Conservation (phyloP, 371 early-diverging fungal genomes). For the Mortierella polycephala region DNA sequence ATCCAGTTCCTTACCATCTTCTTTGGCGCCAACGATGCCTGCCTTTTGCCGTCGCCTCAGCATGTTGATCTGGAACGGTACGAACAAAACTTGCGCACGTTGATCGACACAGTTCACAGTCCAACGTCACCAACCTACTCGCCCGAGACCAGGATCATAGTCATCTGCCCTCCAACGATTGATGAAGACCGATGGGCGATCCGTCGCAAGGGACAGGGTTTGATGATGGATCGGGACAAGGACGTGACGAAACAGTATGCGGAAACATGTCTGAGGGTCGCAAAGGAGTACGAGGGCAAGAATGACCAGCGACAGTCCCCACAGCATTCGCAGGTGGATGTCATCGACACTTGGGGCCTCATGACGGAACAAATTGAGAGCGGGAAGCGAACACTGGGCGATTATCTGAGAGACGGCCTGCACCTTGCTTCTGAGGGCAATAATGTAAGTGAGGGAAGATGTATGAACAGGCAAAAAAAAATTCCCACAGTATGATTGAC, state of each 20-base stretch:
- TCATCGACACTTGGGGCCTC: conserved; percentile 31
- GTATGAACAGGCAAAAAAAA: background rate
- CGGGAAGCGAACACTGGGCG: conserved; percentile 20
- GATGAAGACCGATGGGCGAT: conserved; percentile 68
- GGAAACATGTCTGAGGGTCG: conserved; percentile 65
- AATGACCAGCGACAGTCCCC: background rate
- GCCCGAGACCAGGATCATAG: conserved; percentile 67
- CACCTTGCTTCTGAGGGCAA: conserved; percentile 73
- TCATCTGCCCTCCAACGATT: conserved; percentile 84
- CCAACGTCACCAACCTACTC: conserved; percentile 65
- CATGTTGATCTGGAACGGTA: conserved; percentile 76
- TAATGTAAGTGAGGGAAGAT: conserved; percentile 37
- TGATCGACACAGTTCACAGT: conserved; percentile 64
- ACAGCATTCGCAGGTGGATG: conserved; percentile 26
- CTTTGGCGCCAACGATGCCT: conserved; percentile 89
- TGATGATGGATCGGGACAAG: conserved; percentile 59
- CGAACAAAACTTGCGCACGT: conserved; percentile 62
- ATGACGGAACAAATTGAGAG: conserved; percentile 17
- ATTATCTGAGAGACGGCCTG: conserved; percentile 72
- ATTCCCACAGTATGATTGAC: background rate
- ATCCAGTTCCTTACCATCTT: conserved; percentile 77
- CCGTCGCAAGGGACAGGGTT: conserved; percentile 54
- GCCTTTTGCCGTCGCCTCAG: conserved; percentile 61
- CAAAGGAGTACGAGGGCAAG: conserved; percentile 50
- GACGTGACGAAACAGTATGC: conserved; percentile 67